Evolutionary conservation across 257 asterid genomes (phyloP).

Genomic region (Datura wrightii): DNA sequence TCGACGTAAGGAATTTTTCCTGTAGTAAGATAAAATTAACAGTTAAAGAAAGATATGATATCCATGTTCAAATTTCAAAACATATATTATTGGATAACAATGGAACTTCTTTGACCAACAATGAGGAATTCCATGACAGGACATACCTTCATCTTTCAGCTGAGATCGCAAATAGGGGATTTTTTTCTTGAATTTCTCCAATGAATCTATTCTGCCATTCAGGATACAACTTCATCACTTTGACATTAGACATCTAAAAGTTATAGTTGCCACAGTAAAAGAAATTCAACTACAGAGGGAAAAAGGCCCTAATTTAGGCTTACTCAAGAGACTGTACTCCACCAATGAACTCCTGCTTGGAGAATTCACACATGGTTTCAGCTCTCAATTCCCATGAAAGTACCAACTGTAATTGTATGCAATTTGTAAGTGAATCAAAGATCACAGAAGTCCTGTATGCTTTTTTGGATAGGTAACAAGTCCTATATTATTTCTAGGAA

Average conservation of each 20-base stretch:
- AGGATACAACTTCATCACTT: background rate
- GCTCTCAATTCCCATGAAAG: constrained; percentile 84
- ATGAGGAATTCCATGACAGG: constrained; percentile 32
- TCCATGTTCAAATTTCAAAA: constrained; percentile 12
- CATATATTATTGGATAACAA: background rate
- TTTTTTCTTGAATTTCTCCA: constrained; percentile 91
- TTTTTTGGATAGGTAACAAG: background rate
- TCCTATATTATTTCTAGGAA: background rate
- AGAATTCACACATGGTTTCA: constrained; percentile 94
- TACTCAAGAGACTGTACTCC: constrained; percentile 96
- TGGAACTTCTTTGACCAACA: constrained; percentile 26
- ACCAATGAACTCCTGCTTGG: constrained; percentile 84
- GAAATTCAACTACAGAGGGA: background rate
- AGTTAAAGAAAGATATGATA: background rate
- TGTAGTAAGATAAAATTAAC: background rate
- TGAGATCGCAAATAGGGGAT: constrained; percentile 88
- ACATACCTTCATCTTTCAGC: constrained; percentile 94
- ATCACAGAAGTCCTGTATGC: background rate
- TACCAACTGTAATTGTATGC: constrained; percentile 51
- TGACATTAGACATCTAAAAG: background rate
- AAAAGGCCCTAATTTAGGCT: constrained; percentile 35
- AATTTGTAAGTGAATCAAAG: constrained; percentile 23
- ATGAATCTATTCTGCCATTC: constrained; percentile 80
- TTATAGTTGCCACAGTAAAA: background rate
- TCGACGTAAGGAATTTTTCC: background rate